Conservation (phyloP, 2,329 filamentous ascomycete species). For the Phoma sp. region DNA sequence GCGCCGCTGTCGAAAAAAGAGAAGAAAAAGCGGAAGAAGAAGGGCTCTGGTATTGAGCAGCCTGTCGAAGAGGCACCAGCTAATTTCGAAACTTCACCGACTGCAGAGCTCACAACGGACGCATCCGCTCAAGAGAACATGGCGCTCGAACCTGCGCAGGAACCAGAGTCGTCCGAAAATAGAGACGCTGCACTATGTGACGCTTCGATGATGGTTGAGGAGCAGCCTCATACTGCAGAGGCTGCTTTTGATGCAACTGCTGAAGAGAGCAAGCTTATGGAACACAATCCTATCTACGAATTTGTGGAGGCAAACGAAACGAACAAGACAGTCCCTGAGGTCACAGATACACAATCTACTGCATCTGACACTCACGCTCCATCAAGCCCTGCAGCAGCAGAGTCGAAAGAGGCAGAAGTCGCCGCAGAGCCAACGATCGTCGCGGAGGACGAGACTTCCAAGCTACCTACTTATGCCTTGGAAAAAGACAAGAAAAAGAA, state of each 20-base stretch:
- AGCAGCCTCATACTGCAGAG: not conserved
- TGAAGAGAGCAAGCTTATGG: not conserved
- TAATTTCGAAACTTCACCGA: not conserved
- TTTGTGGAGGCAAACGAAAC: too few relatives aligned
- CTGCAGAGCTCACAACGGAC: not conserved
- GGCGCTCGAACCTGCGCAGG: not conserved
- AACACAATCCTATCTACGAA: not conserved
- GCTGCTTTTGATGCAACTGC: not conserved
- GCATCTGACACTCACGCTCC: not conserved
- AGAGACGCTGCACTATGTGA: not conserved
- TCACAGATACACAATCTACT: too few relatives aligned
- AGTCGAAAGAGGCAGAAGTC: not conserved
- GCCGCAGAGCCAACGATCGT: not conserved
- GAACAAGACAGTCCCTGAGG: too few relatives aligned
- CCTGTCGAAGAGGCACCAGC: slow-evolving; percentile 14
- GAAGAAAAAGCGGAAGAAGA: slow-evolving; percentile 34
- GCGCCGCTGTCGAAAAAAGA: slow-evolving; percentile 20
- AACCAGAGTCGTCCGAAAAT: not conserved
- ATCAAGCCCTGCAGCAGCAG: not conserved
- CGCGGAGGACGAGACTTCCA: not conserved
- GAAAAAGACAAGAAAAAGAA: slow-evolving; percentile 39
- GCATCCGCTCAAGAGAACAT: not conserved
- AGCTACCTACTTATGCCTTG: not conserved
- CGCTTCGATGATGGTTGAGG: not conserved
- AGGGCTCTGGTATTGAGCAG: slow-evolving; percentile 17